A percentile compares a stretch with the other conserved stretches of the same genome.
These are phyloP conservation scores for Ceratobasidium sp. DNA, from an alignment of 1,284 basidiomycete species.

Conservation along the genomic window DNA sequence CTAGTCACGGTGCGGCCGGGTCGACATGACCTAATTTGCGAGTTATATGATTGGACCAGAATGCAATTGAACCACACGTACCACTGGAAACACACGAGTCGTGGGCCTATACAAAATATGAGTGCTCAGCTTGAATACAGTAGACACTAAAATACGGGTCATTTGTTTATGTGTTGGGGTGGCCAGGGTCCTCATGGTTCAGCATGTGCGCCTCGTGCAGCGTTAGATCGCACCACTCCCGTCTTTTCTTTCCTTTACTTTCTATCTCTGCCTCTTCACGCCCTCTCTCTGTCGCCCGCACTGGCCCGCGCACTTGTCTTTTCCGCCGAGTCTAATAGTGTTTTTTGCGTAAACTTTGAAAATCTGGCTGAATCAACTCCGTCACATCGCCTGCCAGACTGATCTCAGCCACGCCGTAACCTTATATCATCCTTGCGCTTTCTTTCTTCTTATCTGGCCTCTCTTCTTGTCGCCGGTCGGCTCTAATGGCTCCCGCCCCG, in stretches of 20 bases:
- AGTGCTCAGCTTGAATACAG: neutral
- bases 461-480: constrained; percentile 2
- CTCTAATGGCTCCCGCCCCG: constrained; percentile 41
- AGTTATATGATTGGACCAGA: too few relatives aligned
- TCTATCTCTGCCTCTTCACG: constrained; percentile 1
- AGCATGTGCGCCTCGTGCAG: constrained; percentile 40
- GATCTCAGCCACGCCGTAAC: constrained; percentile 32
- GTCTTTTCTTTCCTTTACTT: constrained; percentile 29
- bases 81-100: too few relatives aligned
- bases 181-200: constrained; percentile 27
- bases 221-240: constrained; percentile 24
- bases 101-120: too few relatives aligned
- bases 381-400: constrained; percentile 18
- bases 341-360: constrained; percentile 11
- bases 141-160: too few relatives aligned
- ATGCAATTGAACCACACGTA: too few relatives aligned
- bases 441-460: constrained; percentile 25
- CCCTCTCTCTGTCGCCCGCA: neutral
- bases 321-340: neutral
- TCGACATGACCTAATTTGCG: too few relatives aligned
- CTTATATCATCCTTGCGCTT: constrained; percentile 22
- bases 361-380: constrained; percentile 17
- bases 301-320: neutral
- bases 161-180: constrained; percentile 23
- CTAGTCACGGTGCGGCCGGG: neutral